Conservation (phyloP, 441 rosid species). For the Omphalea diandra region DNA sequence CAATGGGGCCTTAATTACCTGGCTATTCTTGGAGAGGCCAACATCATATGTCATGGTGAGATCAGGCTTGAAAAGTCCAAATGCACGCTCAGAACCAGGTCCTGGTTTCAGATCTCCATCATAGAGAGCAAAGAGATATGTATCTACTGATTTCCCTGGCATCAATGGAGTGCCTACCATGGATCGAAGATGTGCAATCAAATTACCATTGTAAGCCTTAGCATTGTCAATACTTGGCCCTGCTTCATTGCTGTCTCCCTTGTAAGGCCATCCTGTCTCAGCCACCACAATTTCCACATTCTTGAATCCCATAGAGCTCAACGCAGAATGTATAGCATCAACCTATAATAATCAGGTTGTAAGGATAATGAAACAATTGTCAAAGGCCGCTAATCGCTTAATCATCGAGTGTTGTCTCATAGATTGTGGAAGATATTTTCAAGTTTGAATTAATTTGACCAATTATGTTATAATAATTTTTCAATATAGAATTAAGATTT, state of each 20-base stretch:
- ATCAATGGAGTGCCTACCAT: constrained; percentile 83
- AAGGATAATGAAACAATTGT: too few relatives aligned
- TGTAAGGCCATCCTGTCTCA: constrained; percentile 97
- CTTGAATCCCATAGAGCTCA: constrained; percentile 56
- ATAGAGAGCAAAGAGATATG: constrained; percentile 79
- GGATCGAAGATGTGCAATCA: constrained; percentile 81
- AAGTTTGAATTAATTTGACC: background rate
- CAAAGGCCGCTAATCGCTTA: too few relatives aligned
- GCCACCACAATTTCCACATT: constrained; percentile 84
- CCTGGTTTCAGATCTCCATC: constrained; percentile 94
- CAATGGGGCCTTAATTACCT: constrained; percentile 32
- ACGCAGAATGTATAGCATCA: constrained; percentile 76
- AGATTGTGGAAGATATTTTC: too few relatives aligned
- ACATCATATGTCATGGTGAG: constrained; percentile 68
- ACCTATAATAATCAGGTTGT: constrained; percentile 31
- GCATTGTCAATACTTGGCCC: constrained; percentile 80
- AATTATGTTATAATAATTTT: background rate
- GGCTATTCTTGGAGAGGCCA: constrained; percentile 55
- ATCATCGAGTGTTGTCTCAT: too few relatives aligned
- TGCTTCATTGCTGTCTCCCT: constrained; percentile 70
- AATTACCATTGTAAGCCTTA: constrained; percentile 74
- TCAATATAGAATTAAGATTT: too few relatives aligned
- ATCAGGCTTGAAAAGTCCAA: constrained; percentile 78
- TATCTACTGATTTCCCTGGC: constrained; percentile 84
- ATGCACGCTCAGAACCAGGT: constrained; percentile 62